A percentile compares a stretch with the other conserved stretches of the same genome.
Evolutionary conservation across 1,284 basidiomycete genomes (phyloP).

Genomic region (Porphyrellus sp.): DNA sequence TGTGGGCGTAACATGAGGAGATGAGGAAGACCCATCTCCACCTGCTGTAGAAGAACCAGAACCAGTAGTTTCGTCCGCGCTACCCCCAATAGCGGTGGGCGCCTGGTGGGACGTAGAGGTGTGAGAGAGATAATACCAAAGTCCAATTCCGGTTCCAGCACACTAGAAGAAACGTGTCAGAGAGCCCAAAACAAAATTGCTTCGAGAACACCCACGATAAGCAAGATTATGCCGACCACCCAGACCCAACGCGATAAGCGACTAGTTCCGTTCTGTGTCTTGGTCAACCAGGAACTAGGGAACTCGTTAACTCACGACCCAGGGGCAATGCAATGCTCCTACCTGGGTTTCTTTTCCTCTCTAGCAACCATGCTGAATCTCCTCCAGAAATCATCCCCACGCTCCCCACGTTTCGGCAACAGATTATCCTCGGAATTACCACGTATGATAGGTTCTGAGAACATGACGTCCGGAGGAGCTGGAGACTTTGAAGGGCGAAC

Average conservation of each 20-base stretch:
- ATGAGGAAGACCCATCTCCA: conserved; percentile 12
- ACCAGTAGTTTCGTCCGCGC: conserved; percentile 46
- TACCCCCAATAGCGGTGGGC: conserved; percentile 66
- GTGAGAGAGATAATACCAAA: conserved; percentile 60
- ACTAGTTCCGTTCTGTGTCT: conserved; percentile 52
- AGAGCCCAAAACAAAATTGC: background rate
- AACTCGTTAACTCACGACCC: background rate
- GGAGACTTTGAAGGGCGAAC: conserved; percentile 55
- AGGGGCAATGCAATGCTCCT: conserved; percentile 8
- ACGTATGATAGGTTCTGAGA: conserved; percentile 60
- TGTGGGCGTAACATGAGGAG: conserved; percentile 41
- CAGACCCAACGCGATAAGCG: conserved; percentile 66
- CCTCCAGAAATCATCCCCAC: conserved; percentile 80
- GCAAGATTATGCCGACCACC: conserved; percentile 56
- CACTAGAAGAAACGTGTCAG: conserved; percentile 34
- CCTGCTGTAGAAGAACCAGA: conserved; percentile 15
- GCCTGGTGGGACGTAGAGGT: conserved; percentile 44
- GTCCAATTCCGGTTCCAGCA: conserved; percentile 50
- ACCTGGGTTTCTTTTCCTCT: conserved; percentile 63
- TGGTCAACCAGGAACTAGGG: conserved; percentile 61
- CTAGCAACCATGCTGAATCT: conserved; percentile 80
- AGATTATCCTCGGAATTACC: conserved; percentile 65
- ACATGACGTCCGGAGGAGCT: conserved; percentile 46
- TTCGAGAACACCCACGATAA: conserved; percentile 44
- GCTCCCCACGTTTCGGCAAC: conserved; percentile 61